Evolutionary conservation across 75 land plant genomes (phyloP).

Genomic region (Chamaecyparis obtusa): DNA sequence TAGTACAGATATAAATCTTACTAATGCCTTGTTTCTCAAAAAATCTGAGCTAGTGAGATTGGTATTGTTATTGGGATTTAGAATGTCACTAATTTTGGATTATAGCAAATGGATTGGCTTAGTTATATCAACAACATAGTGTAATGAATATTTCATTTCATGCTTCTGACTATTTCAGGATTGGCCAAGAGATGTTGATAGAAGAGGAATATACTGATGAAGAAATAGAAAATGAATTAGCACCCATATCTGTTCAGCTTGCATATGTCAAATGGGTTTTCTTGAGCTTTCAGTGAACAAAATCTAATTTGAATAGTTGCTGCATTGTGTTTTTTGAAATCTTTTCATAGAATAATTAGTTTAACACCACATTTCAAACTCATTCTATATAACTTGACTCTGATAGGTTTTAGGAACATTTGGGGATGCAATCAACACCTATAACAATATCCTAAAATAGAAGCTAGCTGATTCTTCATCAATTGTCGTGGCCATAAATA

Average conservation of each 20-base stretch:
- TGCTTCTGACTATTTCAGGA: conserved; percentile 31
- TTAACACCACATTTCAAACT: neutral
- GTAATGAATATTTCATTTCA: neutral
- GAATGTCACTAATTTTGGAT: neutral
- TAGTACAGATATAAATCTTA: neutral
- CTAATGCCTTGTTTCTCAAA: neutral
- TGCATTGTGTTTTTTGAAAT: neutral
- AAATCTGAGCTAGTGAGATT: neutral
- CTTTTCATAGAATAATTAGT: neutral
- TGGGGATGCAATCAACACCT: conserved; percentile 73
- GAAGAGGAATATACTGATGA: conserved; percentile 90
- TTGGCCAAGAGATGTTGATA: conserved; percentile 88
- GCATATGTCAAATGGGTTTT: conserved; percentile 90
- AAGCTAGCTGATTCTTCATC: conserved; percentile 83
- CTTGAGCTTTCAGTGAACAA: neutral
- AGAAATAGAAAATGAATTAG: conserved; percentile 89
- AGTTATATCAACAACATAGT: neutral
- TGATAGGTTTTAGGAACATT: conserved; percentile 62
- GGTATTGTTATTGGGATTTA: neutral
- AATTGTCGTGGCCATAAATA: conserved; percentile 84
- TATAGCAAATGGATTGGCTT: neutral
- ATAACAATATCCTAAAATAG: conserved; percentile 51
- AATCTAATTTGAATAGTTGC: neutral
- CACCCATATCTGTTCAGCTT: conserved; percentile 91
- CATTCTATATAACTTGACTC: neutral